These are phyloP conservation scores for Apiotrichum veenhuisii DNA, from an alignment of 1,284 basidiomycete genomes.

Conservation along the genomic window DNA sequence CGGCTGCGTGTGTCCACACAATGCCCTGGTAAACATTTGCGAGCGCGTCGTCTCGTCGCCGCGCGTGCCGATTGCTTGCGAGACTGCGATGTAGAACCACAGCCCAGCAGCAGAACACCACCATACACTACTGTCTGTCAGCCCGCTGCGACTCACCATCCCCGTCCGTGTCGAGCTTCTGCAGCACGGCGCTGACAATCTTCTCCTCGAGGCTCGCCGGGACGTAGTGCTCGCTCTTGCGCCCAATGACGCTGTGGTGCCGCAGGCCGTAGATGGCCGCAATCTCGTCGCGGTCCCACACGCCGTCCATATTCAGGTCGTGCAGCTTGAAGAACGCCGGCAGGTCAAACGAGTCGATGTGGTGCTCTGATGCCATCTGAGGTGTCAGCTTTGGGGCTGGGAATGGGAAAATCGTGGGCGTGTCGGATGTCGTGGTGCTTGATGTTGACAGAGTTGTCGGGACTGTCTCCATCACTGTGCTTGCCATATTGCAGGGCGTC, in stretches of 20 bases:
- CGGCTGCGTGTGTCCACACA: no score
- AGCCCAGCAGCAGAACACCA: no score
- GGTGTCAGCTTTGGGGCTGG: neutral
- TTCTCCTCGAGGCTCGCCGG: conserved; percentile 58
- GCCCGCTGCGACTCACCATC: conserved; percentile 57
- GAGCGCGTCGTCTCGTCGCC: no score
- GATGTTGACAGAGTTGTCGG: no score
- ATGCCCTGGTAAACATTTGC: no score
- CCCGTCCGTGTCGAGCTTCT: conserved; percentile 67
- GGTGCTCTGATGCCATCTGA: conserved; percentile 50
- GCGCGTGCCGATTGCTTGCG: no score
- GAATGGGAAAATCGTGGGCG: neutral
- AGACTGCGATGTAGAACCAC: no score
- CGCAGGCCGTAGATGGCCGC: conserved; percentile 93
- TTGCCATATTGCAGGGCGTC: no score
- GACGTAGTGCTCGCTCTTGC: conserved; percentile 68
- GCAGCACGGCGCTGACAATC: conserved; percentile 73
- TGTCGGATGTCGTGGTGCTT: neutral
- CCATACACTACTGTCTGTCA: no score
- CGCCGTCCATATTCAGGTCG: conserved; percentile 75
- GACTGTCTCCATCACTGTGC: no score
- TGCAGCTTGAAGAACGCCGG: conserved; percentile 60
- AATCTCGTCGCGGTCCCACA: conserved; percentile 75
- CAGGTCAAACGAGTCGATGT: conserved; percentile 49
- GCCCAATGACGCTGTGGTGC: conserved; percentile 86